Evolutionary conservation across 129 eudicot genomes (phyloP).

Genomic region (Chrysanthemum makinoi): DNA sequence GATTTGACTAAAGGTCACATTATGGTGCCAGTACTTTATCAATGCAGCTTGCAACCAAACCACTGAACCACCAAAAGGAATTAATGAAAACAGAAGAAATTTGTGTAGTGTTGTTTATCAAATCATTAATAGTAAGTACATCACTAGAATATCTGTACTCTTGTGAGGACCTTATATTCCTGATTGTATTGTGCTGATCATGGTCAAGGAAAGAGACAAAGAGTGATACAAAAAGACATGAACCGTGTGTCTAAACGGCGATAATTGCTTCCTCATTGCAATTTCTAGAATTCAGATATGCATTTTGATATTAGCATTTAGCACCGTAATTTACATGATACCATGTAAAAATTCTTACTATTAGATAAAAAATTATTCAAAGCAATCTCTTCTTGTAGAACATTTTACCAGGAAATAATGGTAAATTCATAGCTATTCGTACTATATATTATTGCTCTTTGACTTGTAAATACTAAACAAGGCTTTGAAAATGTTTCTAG

Average conservation of each 20-base stretch:
- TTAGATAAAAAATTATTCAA: neutral
- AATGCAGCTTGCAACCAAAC: constrained; percentile 17
- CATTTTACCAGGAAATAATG: constrained; percentile 11
- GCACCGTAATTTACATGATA: constrained; percentile 20
- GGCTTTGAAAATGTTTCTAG: constrained; percentile 54
- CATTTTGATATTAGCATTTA: neutral
- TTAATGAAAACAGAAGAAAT: neutral
- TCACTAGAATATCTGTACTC: constrained; percentile 1
- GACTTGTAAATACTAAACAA: constrained; percentile 57
- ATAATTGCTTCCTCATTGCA: constrained; percentile 6
- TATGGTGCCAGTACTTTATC: neutral
- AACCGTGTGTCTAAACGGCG: neutral
- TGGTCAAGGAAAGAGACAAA: too few species aligned
- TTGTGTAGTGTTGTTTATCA: neutral
- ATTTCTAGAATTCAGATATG: constrained; percentile 16
- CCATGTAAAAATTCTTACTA: constrained; percentile 3
- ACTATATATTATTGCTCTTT: constrained; percentile 37
- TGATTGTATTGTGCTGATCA: too few species aligned
- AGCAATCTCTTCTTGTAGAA: constrained; percentile 6
- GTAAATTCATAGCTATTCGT: constrained; percentile 22
- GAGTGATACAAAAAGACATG: neutral
- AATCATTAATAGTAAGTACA: constrained; percentile 2
- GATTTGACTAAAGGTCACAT: constrained; percentile 43
- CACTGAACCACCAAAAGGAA: neutral
- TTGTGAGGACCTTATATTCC: constrained; percentile 1